Evolutionary conservation across 2,329 filamentous ascomycete genomes (phyloP).

Genomic region (Phialophora tarda): DNA sequence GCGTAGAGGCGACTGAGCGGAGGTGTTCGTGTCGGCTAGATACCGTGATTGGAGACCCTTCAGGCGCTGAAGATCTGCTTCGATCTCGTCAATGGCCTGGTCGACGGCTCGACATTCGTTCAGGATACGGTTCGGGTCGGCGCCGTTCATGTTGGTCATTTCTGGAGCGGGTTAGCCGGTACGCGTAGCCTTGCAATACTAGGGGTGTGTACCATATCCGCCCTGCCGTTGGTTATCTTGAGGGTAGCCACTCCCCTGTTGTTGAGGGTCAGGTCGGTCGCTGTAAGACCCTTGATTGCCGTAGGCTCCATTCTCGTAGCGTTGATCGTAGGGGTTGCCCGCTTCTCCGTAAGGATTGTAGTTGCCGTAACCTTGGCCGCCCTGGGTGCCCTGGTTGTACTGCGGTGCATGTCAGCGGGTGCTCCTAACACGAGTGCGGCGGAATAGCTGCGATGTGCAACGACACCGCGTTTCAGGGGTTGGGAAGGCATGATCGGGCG

Average conservation of each 20-base stretch:
- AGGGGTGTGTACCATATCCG: slow-evolving; percentile 51
- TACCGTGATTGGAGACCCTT: slow-evolving; percentile 72
- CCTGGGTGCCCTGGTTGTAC: slow-evolving; percentile 31
- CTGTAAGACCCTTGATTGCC: slow-evolving; percentile 42
- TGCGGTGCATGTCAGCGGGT: slow-evolving; percentile 22
- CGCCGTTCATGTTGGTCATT: slow-evolving; percentile 50
- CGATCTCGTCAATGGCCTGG: slow-evolving; percentile 74
- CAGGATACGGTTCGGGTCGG: slow-evolving; percentile 76
- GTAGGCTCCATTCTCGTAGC: slow-evolving; percentile 41
- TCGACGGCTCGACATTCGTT: slow-evolving; percentile 85
- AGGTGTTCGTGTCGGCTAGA: slow-evolving; percentile 76
- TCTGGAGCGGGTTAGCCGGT: slow-evolving; percentile 42
- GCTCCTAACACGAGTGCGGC: slow-evolving; percentile 1
- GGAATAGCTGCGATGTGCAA: not conserved
- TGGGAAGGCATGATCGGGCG: not conserved
- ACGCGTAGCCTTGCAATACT: not conserved
- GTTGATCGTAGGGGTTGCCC: slow-evolving; percentile 36
- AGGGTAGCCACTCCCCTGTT: slow-evolving; percentile 45
- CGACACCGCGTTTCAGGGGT: slow-evolving; percentile 17
- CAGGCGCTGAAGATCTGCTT: slow-evolving; percentile 73
- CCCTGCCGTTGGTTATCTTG: slow-evolving; percentile 53
- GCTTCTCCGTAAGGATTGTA: slow-evolving; percentile 45
- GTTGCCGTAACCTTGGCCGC: slow-evolving; percentile 54
- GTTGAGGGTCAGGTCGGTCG: slow-evolving; percentile 40
- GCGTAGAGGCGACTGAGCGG: slow-evolving; percentile 68